Percentiles rank a stretch among this genome's conserved stretches.
Evolutionary conservation across 495 filamentous ascomycete species (phyloP).

Genomic region (Hyphodiscus hymeniophilus): DNA sequence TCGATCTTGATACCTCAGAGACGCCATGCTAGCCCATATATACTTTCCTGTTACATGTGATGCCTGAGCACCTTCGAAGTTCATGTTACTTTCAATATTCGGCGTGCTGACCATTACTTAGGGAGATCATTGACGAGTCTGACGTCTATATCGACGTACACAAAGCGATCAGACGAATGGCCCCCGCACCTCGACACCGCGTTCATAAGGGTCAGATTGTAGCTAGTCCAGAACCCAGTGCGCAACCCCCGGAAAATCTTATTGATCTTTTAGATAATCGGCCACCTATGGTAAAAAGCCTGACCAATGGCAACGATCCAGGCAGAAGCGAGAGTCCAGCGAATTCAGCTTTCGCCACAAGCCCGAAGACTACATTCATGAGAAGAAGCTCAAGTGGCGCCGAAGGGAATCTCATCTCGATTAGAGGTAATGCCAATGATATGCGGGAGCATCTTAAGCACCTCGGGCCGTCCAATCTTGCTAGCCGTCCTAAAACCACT

Average conservation of each 20-base stretch:
- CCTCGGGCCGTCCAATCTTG: constrained; percentile 86
- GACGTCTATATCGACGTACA: constrained; percentile 94
- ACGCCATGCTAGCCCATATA: too few species aligned
- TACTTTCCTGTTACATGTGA: too few species aligned
- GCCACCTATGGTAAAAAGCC: background rate
- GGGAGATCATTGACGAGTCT: constrained; percentile 71
- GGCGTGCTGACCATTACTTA: constrained; percentile 19
- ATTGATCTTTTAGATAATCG: constrained; percentile 29
- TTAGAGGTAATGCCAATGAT: constrained; percentile 50
- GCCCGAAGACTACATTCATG: constrained; percentile 40
- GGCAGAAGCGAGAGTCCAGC: constrained; percentile 6
- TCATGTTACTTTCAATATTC: too few species aligned
- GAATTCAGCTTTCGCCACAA: constrained; percentile 12
- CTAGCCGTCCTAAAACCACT: constrained; percentile 72
- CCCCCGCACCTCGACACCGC: constrained; percentile 24
- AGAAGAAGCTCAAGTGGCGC: constrained; percentile 44
- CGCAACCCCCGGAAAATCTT: constrained; percentile 20
- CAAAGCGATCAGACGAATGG: constrained; percentile 77
- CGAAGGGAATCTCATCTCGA: constrained; percentile 35
- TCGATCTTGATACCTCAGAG: too few species aligned
- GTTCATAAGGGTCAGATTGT: constrained; percentile 19
- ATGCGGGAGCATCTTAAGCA: constrained; percentile 79
- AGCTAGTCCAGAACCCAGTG: constrained; percentile 3
- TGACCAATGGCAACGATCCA: constrained; percentile 1
- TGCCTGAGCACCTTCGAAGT: too few species aligned